Evolutionary conservation across 2,329 filamentous ascomycete species (phyloP).

Genomic region (Thelonectria discophora): DNA sequence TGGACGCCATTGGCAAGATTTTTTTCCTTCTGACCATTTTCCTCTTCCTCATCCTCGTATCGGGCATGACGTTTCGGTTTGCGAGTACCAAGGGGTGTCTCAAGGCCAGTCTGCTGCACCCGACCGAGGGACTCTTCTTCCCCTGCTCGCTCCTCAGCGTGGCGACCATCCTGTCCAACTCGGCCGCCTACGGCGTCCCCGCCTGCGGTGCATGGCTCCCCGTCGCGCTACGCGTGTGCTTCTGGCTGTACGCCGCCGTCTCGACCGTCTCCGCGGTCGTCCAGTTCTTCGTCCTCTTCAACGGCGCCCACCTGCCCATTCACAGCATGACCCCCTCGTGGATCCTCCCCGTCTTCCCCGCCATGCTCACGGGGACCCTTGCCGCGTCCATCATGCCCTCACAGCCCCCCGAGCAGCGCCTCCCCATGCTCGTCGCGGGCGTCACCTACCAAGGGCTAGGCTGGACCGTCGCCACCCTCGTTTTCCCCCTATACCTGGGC

Average conservation of each 20-base stretch:
- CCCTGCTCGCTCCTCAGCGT: conserved; percentile 70
- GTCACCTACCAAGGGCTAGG: conserved; percentile 42
- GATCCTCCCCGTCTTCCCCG: conserved; percentile 45
- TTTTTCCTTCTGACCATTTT: conserved; percentile 60
- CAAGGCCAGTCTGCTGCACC: conserved; percentile 46
- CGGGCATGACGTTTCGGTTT: conserved; percentile 66
- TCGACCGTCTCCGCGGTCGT: conserved; percentile 38
- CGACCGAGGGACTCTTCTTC: conserved; percentile 71
- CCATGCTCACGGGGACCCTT: conserved; percentile 41
- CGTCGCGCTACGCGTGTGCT: conserved; percentile 56
- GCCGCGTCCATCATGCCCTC: conserved; percentile 37
- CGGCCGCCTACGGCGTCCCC: conserved; percentile 67
- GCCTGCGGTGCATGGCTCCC: conserved; percentile 60
- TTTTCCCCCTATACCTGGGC: conserved; percentile 39
- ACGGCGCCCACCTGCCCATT: conserved; percentile 40
- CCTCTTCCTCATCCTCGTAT: conserved; percentile 59
- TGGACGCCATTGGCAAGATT: conserved; percentile 57
- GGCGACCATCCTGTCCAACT: conserved; percentile 71
- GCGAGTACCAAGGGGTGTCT: conserved; percentile 66
- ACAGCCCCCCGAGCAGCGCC: conserved; percentile 37
- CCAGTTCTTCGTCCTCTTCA: conserved; percentile 44
- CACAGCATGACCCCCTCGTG: conserved; percentile 43
- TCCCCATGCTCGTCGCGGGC: conserved; percentile 40
- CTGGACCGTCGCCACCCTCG: conserved; percentile 38
- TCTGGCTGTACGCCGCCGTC: conserved; percentile 60